phyloP scores from a whole-genome alignment of 805 yeast genomes.

The Candida sonorensis region DNA sequence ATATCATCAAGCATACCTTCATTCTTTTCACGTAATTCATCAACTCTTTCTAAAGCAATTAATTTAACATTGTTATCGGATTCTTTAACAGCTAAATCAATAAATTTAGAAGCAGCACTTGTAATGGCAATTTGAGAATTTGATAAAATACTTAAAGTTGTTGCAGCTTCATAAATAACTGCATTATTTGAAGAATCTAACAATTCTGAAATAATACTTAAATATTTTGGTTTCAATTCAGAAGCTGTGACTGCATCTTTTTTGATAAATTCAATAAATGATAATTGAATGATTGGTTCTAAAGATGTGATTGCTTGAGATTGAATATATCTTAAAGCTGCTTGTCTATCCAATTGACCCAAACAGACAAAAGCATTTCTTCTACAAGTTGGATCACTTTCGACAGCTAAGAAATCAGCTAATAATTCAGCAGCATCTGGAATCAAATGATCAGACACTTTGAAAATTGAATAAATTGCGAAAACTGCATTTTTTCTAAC shows the following conservation, averaged over 20 bases:
- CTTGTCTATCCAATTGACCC: conserved; percentile 74
- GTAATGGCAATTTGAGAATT: conserved; percentile 59
- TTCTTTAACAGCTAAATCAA: conserved; percentile 84
- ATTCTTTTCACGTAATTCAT: conserved; percentile 61
- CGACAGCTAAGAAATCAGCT: conserved; percentile 64
- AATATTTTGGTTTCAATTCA: conserved; percentile 62
- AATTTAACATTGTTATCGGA: conserved; percentile 94
- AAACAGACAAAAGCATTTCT: conserved; percentile 92
- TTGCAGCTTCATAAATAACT: conserved; percentile 89
- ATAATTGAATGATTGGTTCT: conserved; percentile 82
- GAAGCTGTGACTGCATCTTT: conserved; percentile 65
- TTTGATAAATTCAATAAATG: conserved; percentile 86
- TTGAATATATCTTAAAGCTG: conserved; percentile 77
- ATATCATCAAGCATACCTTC: conserved; percentile 83
- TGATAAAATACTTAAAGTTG: conserved; percentile 55
- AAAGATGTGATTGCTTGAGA: conserved; percentile 56
- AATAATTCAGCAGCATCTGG: conserved; percentile 95
- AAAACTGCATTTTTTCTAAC: conserved; percentile 96
- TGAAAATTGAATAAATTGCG: conserved; percentile 76
- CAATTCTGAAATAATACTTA: conserved; percentile 64
- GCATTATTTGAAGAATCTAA: conserved; percentile 63
- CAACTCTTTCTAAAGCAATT: conserved; percentile 81
- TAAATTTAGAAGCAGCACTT: conserved; percentile 77
- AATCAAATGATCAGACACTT: conserved; percentile 76
- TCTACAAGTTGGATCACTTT: conserved; percentile 88